Evolutionary conservation across 345 rosid species (phyloP).

Genomic region (Streptanthus diversifolius): DNA sequence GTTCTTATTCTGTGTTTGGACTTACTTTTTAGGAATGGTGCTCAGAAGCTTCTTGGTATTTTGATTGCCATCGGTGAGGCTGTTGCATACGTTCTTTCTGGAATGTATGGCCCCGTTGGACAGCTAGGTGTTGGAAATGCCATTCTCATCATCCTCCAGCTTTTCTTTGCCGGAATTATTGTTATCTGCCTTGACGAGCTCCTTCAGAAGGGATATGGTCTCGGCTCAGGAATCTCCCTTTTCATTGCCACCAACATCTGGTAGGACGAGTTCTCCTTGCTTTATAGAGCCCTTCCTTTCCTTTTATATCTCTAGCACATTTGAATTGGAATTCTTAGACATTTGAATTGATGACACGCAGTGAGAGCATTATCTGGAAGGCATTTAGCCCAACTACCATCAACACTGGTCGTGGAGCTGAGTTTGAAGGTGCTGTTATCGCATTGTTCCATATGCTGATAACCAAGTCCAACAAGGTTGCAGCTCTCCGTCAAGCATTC

Average conservation of each 20-base stretch:
- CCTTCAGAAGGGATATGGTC: slow-evolving; percentile 78
- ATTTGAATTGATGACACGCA: slow-evolving; percentile 12
- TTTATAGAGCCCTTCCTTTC: not conserved
- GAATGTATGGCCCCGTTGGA: slow-evolving; percentile 77
- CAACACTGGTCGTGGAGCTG: slow-evolving; percentile 86
- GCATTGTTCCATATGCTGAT: slow-evolving; percentile 79
- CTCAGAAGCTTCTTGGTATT: slow-evolving; percentile 76
- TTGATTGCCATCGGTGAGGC: slow-evolving; percentile 80
- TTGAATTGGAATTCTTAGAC: not conserved
- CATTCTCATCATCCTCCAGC: slow-evolving; percentile 71
- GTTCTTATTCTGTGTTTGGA: slow-evolving; percentile 2
- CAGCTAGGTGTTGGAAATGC: slow-evolving; percentile 87
- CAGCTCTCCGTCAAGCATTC: slow-evolving; percentile 79
- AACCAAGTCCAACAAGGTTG: slow-evolving; percentile 71
- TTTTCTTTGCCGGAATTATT: slow-evolving; percentile 78
- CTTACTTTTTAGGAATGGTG: slow-evolving; percentile 56
- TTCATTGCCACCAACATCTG: slow-evolving; percentile 90
- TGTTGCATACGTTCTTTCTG: slow-evolving; percentile 77
- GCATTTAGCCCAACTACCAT: slow-evolving; percentile 89
- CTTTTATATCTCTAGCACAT: not conserved
- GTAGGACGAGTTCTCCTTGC: slow-evolving; percentile 33
- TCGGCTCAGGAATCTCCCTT: slow-evolving; percentile 84
- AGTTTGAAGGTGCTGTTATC: slow-evolving; percentile 91
- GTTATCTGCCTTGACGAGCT: slow-evolving; percentile 84
- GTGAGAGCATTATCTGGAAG: slow-evolving; percentile 85